phyloP scores from a whole-genome alignment of 2,329 filamentous ascomycete genomes.

The Botrytis fabae region DNA sequence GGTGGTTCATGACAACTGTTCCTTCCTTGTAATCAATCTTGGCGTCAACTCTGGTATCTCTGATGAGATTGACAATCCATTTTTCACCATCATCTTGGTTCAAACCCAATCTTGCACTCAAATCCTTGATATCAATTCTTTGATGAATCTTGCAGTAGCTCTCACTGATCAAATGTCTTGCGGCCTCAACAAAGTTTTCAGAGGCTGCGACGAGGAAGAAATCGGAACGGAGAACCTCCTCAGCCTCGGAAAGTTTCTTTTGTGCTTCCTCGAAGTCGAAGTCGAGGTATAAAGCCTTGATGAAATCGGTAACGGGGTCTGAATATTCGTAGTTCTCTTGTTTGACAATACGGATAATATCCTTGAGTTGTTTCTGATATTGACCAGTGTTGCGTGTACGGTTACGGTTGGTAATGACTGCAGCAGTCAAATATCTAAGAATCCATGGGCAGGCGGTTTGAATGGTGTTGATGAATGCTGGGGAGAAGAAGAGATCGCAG shows the following conservation, averaged over 20 bases:
- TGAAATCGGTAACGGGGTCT: slow-evolving; percentile 93
- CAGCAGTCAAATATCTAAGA: slow-evolving; percentile 87
- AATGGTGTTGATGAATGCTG: slow-evolving; percentile 98
- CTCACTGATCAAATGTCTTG: slow-evolving; percentile 95
- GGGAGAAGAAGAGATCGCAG: slow-evolving; percentile 95
- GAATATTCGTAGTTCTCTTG: slow-evolving; percentile 98
- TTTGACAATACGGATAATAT: slow-evolving; percentile 89
- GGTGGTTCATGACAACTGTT: slow-evolving; percentile 99
- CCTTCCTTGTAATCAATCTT: slow-evolving; percentile 99
- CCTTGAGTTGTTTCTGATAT: slow-evolving; percentile 99
- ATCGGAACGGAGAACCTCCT: slow-evolving; percentile 87
- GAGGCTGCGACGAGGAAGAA: slow-evolving; percentile 89
- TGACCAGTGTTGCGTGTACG: slow-evolving; percentile 76
- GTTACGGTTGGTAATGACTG: slow-evolving; percentile 90
- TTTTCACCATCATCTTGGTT: slow-evolving; percentile 97
- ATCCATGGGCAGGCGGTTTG: slow-evolving; percentile 98
- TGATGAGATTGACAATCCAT: slow-evolving; percentile 99
- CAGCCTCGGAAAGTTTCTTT: slow-evolving; percentile 80
- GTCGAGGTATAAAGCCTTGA: slow-evolving; percentile 91
- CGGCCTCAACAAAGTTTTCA: slow-evolving; percentile 89
- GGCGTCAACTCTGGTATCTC: slow-evolving; percentile 93
- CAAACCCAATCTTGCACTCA: slow-evolving; percentile 87
- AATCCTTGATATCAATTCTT: slow-evolving; percentile 95
- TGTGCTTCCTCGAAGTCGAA: slow-evolving; percentile 98
- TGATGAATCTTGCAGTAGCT: slow-evolving; percentile 99